Evolutionary conservation across 768 basidiomycete genomes (phyloP), one percentile per base, ranked within the genome.

Genomic region (Collybiopsis luxurians): DNA sequence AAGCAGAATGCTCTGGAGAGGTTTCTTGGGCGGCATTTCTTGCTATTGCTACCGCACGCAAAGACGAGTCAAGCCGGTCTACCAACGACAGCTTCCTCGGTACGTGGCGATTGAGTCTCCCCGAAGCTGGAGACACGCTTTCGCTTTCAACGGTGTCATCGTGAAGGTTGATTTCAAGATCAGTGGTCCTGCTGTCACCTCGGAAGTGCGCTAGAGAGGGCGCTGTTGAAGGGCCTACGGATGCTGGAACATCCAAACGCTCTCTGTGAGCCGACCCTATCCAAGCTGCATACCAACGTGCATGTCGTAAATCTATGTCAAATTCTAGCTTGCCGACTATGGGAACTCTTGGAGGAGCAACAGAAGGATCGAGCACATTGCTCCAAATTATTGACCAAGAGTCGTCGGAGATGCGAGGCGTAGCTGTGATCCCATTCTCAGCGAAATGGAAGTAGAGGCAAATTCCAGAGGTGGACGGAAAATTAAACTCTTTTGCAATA

Each of bases 291-390:
- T 85, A 90, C 93, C 93, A 95, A 27, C 83, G 79, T 17, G 93
- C 93, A 59, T 84, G 80, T 34, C 76, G 74, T 45, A 81, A 58
- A 71, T 95, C 93, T 45, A 95, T 81, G 70, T 95, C 93, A 67
- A 95, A 94, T 70, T 95, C 92, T 27, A 96, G 79, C 15, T 81
- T 85, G 4, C 90, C 94, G 43, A 82, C 78, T 56, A 95, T 86
- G 0, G 90, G 86, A 19, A 81, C 65, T 50, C 74, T 76, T 23
- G 68, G 67, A 24, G 66, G 61, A 57, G 73, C 62, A 21, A 69
- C 57, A 23, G 73, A 69, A 38, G 76, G 60, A 30, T 85, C 81
- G 42, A 84, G 77, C 58, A 83, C 72, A 65, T 86, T 81, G 38
- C 71, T 73, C 87, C 89, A 93, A 2, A 93, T 74, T 30, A 83